A percentile compares a stretch with the other conserved stretches of the same genome.
These are phyloP conservation scores for Phytophthora podocarpi DNA, from an alignment of 352 stramenopile genomes.

Conservation along the genomic window DNA sequence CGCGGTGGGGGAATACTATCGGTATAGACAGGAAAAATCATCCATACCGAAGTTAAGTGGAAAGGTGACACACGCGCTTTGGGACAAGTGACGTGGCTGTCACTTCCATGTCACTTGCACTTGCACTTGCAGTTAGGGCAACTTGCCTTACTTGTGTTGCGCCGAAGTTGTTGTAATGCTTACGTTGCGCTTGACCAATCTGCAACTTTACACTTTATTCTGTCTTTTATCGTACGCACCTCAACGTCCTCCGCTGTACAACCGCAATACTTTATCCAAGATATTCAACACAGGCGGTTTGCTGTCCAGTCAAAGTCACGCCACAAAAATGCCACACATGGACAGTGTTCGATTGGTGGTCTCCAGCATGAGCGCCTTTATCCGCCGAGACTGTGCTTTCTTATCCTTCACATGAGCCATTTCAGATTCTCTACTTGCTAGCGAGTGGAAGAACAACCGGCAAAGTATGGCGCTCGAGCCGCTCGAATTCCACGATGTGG, in stretches of 20 bases:
- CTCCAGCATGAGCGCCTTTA: slow-evolving; percentile 1
- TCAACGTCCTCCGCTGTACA: slow-evolving; percentile 2
- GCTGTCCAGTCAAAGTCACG: slow-evolving; percentile 35
- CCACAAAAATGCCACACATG: slow-evolving; percentile 25
- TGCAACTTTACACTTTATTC: slow-evolving; percentile 14
- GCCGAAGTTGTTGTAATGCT: not conserved
- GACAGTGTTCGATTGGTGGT: slow-evolving; percentile 37
- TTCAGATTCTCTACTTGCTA: slow-evolving; percentile 16
- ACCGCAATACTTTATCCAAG: slow-evolving; percentile 19
- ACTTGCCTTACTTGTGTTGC: not conserved
- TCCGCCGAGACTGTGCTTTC: not conserved
- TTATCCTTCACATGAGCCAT: slow-evolving; percentile 26
- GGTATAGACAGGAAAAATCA: slow-evolving; percentile 8
- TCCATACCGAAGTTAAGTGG: slow-evolving; percentile 12
- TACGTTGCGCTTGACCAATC: not conserved
- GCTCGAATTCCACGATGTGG: slow-evolving; percentile 57
- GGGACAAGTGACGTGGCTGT: slow-evolving; percentile 17
- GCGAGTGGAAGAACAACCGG: not conserved
- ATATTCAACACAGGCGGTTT: slow-evolving; percentile 1
- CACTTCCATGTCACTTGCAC: not conserved
- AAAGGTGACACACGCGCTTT: slow-evolving; percentile 1
- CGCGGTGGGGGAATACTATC: slow-evolving; percentile 1
- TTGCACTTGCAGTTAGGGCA: slow-evolving; percentile 3
- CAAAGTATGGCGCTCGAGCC: slow-evolving; percentile 19
- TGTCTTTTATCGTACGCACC: slow-evolving; percentile 13